A percentile compares a stretch with the other conserved stretches of the same genome.
These are phyloP conservation scores for Suillus clintonianus DNA, from an alignment of 768 basidiomycete species.

Conservation along the genomic window DNA sequence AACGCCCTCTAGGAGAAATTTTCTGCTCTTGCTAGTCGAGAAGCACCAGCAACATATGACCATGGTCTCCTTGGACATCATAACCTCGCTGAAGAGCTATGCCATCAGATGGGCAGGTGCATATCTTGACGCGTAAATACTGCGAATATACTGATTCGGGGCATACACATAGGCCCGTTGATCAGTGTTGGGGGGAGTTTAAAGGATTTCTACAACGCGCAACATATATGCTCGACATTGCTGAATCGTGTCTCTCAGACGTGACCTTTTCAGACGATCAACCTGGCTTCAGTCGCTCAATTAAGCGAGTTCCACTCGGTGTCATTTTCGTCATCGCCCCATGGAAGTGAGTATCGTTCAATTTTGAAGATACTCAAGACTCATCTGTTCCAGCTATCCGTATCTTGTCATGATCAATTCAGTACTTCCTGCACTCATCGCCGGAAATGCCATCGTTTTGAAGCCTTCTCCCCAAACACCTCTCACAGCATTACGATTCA, in stretches of 20 bases:
- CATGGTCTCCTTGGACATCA: slow-evolving; percentile 45
- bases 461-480: slow-evolving; percentile 99
- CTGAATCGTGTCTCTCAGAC: slow-evolving; percentile 71
- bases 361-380: neutral
- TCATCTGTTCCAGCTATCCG: slow-evolving; percentile 60
- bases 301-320: slow-evolving; percentile 82
- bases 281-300: slow-evolving; percentile 81
- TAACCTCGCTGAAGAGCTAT: slow-evolving; percentile 73
- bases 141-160: neutral
- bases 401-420: slow-evolving; percentile 91
- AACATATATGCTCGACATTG: slow-evolving; percentile 83
- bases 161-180: slow-evolving; percentile 60
- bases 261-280: slow-evolving; percentile 74
- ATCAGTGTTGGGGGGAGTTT: slow-evolving; percentile 78
- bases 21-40: slow-evolving; percentile 18
- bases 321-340: slow-evolving; percentile 87
- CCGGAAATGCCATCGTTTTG: slow-evolving; percentile 88
- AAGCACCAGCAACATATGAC: slow-evolving; percentile 45
- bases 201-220: slow-evolving; percentile 81
- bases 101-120: slow-evolving; percentile 90
- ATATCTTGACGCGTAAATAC: slow-evolving; percentile 20
- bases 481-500: slow-evolving; percentile 80
- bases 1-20: slow-evolving; percentile 47
- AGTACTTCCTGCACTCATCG: slow-evolving; percentile 86
- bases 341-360: slow-evolving; percentile 74